Evolutionary conservation across 2,329 filamentous ascomycete genomes (phyloP).

Genomic region (Fusarium camptoceras): DNA sequence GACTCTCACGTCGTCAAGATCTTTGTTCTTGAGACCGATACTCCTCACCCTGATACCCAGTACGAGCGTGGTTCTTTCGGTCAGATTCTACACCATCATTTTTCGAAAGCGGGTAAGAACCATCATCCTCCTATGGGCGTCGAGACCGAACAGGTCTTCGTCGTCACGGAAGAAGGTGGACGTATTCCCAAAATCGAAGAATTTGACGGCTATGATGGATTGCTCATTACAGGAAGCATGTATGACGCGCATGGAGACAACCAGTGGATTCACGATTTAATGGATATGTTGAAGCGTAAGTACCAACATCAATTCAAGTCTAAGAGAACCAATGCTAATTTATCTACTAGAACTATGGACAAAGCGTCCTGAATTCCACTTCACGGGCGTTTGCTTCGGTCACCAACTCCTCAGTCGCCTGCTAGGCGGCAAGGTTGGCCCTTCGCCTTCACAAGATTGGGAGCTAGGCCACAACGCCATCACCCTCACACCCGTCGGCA

Average conservation of each 20-base stretch:
- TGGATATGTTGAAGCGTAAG: slow-evolving; percentile 65
- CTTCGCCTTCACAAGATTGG: slow-evolving; percentile 74
- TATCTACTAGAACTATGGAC: slow-evolving; percentile 59
- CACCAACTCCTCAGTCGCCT: slow-evolving; percentile 83
- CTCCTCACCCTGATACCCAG: slow-evolving; percentile 63
- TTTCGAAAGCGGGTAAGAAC: slow-evolving; percentile 61
- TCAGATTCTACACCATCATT: slow-evolving; percentile 63
- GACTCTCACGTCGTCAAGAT: slow-evolving; percentile 50
- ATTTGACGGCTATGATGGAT: slow-evolving; percentile 73
- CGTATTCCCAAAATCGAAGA: slow-evolving; percentile 60
- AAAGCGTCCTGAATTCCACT: slow-evolving; percentile 61
- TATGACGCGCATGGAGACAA: slow-evolving; percentile 77
- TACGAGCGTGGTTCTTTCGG: slow-evolving; percentile 64
- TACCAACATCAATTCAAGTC: neutral
- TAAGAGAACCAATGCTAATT: neutral
- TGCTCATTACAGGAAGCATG: slow-evolving; percentile 79
- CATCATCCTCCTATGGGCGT: slow-evolving; percentile 67
- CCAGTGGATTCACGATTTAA: slow-evolving; percentile 78
- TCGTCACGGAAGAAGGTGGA: slow-evolving; percentile 63
- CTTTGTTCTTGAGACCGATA: slow-evolving; percentile 70
- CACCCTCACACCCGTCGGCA: slow-evolving; percentile 72
- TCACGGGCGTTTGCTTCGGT: slow-evolving; percentile 84
- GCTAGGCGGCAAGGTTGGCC: slow-evolving; percentile 73
- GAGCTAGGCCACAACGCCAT: slow-evolving; percentile 77
- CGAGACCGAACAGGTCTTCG: slow-evolving; percentile 65